Conservation (phyloP, 1,139 yeast species). For the Zygoascus meyerae region DNA sequence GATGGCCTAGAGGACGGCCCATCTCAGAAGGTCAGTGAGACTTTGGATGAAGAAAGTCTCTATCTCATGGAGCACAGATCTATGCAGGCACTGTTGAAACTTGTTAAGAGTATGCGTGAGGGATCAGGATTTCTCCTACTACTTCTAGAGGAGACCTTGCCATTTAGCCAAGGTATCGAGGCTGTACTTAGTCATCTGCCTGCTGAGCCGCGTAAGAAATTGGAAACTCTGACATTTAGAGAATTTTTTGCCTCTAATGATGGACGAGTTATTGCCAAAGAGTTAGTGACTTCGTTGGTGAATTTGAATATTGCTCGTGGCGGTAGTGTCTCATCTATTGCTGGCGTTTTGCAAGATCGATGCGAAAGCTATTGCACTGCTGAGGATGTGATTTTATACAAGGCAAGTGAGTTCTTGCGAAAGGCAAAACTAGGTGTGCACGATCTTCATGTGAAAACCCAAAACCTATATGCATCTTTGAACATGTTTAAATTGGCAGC, state of each 20-base stretch:
- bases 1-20: slow-evolving; percentile 32
- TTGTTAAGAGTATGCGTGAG: slow-evolving; percentile 76
- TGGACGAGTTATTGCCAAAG: slow-evolving; percentile 71
- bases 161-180: slow-evolving; percentile 39
- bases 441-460: slow-evolving; percentile 64
- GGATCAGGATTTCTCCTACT: slow-evolving; percentile 84
- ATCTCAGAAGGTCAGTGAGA: neutral
- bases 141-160: slow-evolving; percentile 64
- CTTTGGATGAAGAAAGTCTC: slow-evolving; percentile 49
- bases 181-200: slow-evolving; percentile 69
- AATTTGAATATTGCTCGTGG: slow-evolving; percentile 86
- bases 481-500: slow-evolving; percentile 74
- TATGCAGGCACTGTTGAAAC: slow-evolving; percentile 67
- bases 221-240: slow-evolving; percentile 62
- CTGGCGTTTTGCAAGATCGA: slow-evolving; percentile 80
- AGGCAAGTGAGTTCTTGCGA: slow-evolving; percentile 87
- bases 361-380: slow-evolving; percentile 95
- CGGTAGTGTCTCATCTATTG: slow-evolving; percentile 87
- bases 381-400: slow-evolving; percentile 87
- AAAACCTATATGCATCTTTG: slow-evolving; percentile 70
- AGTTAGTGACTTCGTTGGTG: slow-evolving; percentile 79
- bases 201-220: slow-evolving; percentile 57
- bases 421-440: slow-evolving; percentile 71
- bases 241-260: slow-evolving; percentile 65
- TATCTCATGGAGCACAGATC: slow-evolving; percentile 91